These are phyloP conservation scores for Hypoxylon sp. DNA, from an alignment of 2,329 filamentous ascomycete genomes.

Conservation along the genomic window DNA sequence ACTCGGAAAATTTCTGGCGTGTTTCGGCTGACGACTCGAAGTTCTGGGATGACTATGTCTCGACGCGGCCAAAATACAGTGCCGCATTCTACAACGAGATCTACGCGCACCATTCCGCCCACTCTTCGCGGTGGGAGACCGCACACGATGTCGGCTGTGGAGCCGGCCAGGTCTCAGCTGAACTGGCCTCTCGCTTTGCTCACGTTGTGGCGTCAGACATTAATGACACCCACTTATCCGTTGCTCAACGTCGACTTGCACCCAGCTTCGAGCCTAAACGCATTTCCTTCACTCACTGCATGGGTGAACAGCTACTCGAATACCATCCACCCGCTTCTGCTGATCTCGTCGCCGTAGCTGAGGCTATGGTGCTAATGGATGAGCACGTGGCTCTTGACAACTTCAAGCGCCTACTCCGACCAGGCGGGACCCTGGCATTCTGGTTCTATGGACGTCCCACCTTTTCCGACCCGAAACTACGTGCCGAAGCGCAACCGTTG, in stretches of 20 bases:
- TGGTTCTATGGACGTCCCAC: constrained; percentile 28
- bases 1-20: constrained; percentile 22
- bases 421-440: constrained; percentile 23
- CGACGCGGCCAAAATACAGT: constrained; percentile 24
- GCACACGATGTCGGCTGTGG: constrained; percentile 26
- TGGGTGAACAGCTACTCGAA: constrained; percentile 21
- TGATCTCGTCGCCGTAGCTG: constrained; percentile 20
- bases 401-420: constrained; percentile 13
- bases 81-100: constrained; percentile 18
- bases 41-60: constrained; percentile 27
- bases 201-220: constrained; percentile 26
- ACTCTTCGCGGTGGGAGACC: constrained; percentile 14
- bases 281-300: constrained; percentile 20
- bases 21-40: constrained; percentile 20
- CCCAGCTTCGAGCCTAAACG: constrained; percentile 7
- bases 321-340: constrained; percentile 15
- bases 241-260: constrained; percentile 9
- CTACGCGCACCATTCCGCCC: constrained; percentile 23
- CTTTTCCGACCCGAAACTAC: constrained; percentile 16
- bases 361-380: constrained; percentile 26
- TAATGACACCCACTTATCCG: constrained; percentile 17
- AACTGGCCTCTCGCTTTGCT: constrained; percentile 15
- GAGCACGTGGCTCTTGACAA: constrained; percentile 20
- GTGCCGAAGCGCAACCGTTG: constrained; percentile 12
- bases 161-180: constrained; percentile 16